Evolutionary conservation across 306 rosid genomes (phyloP), one percentile per base, ranked within the genome.

Genomic region (Datisca glomerata): DNA sequence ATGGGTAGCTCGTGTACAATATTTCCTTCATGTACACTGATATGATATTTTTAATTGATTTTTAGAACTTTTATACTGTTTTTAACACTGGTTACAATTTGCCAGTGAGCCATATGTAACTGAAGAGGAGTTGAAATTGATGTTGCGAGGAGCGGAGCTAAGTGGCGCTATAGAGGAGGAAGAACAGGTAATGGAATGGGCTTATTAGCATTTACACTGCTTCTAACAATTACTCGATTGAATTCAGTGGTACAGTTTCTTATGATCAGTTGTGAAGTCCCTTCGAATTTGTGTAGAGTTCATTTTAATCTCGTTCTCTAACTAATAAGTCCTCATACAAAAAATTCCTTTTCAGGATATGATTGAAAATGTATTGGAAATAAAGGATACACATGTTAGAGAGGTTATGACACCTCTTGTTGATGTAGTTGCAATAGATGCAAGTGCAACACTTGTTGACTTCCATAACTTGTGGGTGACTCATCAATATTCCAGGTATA

Each of bases 381-480:
- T 91, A 59, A 91, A 91, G 67, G 99, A 80, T 64, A 91, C 96
- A 4, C 84, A 78, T 59, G 99, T 91, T 32, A 68, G 96, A 69
- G 99, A 91, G 74, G 99, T 91, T 59, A 91, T 91, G 99, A 91
- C 99, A n/a, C 99, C 96, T 43, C 99, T 91, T 39, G 95, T 91
- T 40, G 99, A 85, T 58, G 94, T 91, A 55, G 99, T 91, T 52
- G 99, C 99, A 54, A 91, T 91, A 12, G 96, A 85, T 73, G 72
- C 76, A 18, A 63, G 87, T 78, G 71, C 80, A 47, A 91, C 82
- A 22, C 80, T 91, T 18, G 72, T 91, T 39, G 96, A 85, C 63
- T 91, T 91, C 68, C 91, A 78, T 36, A 63, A 62, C 65, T 59
- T 80, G 74, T 91, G 96, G 99, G 73, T 78, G 48, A 80, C 96